Base-by-base conservation (phyloP, 768 basidiomycete species). In the Basidioascus undulatus region DNA sequence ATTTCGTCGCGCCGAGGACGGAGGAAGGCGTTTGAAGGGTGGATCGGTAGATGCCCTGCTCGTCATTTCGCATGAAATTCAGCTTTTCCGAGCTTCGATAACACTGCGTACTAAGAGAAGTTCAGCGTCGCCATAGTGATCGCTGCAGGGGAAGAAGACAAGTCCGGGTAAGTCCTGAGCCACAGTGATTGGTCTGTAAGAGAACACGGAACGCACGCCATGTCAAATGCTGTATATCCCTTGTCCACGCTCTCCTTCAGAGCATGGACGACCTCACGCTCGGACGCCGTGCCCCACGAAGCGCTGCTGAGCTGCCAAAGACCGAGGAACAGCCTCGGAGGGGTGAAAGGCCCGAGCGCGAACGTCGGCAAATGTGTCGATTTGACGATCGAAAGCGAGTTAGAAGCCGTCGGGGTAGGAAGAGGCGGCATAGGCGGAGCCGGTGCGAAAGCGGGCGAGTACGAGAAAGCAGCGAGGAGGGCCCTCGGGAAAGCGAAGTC, bases 251-350 rank as follows among this genome's bases (percentile, higher is more conserved):
- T 69, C 20, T 63, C 66, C 15, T 55, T 59, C 76, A 83, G 79
- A 31, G 68, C 72, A 46, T 66, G 61, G 39, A 71, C 69, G 43
- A 83, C 67, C 51, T 70, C 72, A 24, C 65, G 49, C 1, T 69
- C 68, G 0, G 75, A 64, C 2, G 75, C 75, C 35, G 68, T 74
- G 16, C 81, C 80, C 80, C 80, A 83, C 3, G 79, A 78, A 38
- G 73, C 76, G 52, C 76, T 76, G 10, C 80, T 80, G 28, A 83
- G 67, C 46, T 83, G 81, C 80, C 80, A 83, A 3, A 83, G 65
- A 9, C 78, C 78, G 6, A 66, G 68, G 73, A 75, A 78, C 40
- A 81, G 53, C 41, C 78, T 69, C 27, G 78, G 72, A 16, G 63
- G 65, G 19, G 51, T 50, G 49, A 70, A 65, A 5, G 68, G 66